Conservation (phyloP, 305 asterid genomes). For the Fraxinus nigra region DNA sequence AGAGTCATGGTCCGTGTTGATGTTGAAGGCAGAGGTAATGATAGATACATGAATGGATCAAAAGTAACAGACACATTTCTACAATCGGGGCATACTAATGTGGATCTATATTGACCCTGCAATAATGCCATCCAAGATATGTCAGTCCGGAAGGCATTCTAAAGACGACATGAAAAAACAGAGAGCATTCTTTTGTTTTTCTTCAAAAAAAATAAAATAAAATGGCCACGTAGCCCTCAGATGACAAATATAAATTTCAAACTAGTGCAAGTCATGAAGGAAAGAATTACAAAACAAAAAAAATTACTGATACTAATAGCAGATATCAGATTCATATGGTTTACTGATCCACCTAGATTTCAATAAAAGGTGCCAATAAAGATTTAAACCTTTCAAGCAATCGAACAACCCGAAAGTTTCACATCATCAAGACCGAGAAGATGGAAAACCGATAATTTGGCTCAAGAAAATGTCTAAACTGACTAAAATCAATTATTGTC, state of each 20-base stretch:
- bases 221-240: slow-evolving; percentile 3
- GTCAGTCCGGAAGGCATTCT: slow-evolving; percentile 14
- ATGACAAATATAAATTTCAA: slow-evolving; percentile 11
- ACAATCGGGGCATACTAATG: slow-evolving; percentile 86
- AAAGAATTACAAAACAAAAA: background rate
- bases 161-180: slow-evolving; percentile 17
- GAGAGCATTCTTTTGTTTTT: background rate
- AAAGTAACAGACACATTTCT: slow-evolving; percentile 79
- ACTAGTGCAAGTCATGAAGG: background rate
- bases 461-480: background rate
- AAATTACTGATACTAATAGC: background rate
- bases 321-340: background rate
- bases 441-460: background rate
- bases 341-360: slow-evolving; percentile 4
- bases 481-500: background rate
- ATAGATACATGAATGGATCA: slow-evolving; percentile 96
- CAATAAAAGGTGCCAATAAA: background rate
- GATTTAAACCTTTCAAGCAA: background rate
- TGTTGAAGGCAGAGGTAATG: slow-evolving; percentile 88
- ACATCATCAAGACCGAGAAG: slow-evolving; percentile 2
- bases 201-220: slow-evolving; percentile 6
- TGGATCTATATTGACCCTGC: slow-evolving; percentile 96
- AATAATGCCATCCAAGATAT: slow-evolving; percentile 26
- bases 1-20: slow-evolving; percentile 83
- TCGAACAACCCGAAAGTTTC: slow-evolving; percentile 7